Evolutionary conservation across 2,329 filamentous ascomycete species (phyloP).

Genomic region (Verticillium klebahnii): DNA sequence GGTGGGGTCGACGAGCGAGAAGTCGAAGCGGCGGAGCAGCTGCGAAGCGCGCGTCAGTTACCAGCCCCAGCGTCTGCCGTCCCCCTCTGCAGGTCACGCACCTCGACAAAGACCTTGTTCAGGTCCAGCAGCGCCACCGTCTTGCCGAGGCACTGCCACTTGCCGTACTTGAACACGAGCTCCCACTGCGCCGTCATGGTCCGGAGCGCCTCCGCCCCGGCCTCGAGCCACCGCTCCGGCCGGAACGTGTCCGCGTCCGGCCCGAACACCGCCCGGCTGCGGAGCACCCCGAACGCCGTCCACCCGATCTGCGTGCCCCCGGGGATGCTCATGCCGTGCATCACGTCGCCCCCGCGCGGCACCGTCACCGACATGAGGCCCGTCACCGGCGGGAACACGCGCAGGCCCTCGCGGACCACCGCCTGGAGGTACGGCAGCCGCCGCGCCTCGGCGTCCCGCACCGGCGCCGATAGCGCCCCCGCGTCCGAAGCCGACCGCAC

Average conservation of each 20-base stretch:
- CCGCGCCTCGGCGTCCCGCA: constrained; percentile 30
- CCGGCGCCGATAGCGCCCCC: constrained; percentile 20
- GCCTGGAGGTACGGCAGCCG: constrained; percentile 43
- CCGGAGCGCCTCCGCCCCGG: constrained; percentile 22
- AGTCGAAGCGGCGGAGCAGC: constrained; percentile 26
- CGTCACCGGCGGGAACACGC: constrained; percentile 39
- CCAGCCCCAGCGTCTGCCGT: not conserved
- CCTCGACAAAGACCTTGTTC: constrained; percentile 38
- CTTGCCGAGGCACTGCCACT: constrained; percentile 40
- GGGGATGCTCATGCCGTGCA: constrained; percentile 36
- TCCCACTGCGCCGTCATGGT: constrained; percentile 33
- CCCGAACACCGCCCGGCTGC: constrained; percentile 30
- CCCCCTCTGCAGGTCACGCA: constrained; percentile 15
- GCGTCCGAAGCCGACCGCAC: constrained; percentile 29
- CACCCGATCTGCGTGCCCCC: constrained; percentile 40
- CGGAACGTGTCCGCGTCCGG: constrained; percentile 35
- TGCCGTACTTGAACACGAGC: constrained; percentile 38
- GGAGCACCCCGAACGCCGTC: constrained; percentile 34
- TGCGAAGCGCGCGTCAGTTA: constrained; percentile 12
- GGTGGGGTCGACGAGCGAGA: constrained; percentile 24
- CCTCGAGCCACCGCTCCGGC: constrained; percentile 46
- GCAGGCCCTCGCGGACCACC: constrained; percentile 42
- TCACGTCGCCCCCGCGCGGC: constrained; percentile 30
- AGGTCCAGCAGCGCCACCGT: constrained; percentile 38
- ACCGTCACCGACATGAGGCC: constrained; percentile 28